These are phyloP conservation scores for Agrocybe chaxingu DNA, from an alignment of 768 basidiomycete genomes.

Conservation along the genomic window DNA sequence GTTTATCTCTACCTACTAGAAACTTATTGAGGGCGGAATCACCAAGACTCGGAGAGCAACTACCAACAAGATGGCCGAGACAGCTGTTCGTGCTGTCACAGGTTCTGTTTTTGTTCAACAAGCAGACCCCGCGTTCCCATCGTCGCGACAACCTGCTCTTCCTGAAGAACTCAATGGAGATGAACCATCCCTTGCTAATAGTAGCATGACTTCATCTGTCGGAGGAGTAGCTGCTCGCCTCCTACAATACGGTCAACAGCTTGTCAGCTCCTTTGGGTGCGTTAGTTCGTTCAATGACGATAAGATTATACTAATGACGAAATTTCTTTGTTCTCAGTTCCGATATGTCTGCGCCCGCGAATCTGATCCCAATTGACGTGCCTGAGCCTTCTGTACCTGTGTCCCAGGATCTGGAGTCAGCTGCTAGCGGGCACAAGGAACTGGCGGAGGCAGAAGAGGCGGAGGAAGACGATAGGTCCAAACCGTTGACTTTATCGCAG, in stretches of 20 bases:
- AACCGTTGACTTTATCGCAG: slow-evolving; percentile 18
- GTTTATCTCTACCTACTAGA: slow-evolving; percentile 12
- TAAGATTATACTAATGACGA: slow-evolving; percentile 5
- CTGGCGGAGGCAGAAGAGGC: not conserved
- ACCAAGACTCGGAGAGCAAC: slow-evolving; percentile 16
- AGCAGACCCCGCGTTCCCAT: slow-evolving; percentile 8
- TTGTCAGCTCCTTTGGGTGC: slow-evolving; percentile 42
- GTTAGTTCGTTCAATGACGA: slow-evolving; percentile 19
- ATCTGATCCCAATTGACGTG: not conserved
- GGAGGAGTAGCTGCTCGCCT: slow-evolving; percentile 44
- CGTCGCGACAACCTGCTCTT: slow-evolving; percentile 4
- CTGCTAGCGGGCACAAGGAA: not conserved
- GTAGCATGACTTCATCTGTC: slow-evolving; percentile 26
- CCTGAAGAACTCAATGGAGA: slow-evolving; percentile 15
- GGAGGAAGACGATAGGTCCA: slow-evolving; percentile 9
- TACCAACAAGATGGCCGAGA: slow-evolving; percentile 3
- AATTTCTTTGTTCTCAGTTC: slow-evolving; percentile 11
- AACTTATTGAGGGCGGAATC: slow-evolving; percentile 25
- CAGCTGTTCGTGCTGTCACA: not conserved
- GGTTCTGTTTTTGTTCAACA: slow-evolving; percentile 1
- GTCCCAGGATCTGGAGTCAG: too few relatives aligned
- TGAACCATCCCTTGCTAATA: slow-evolving; percentile 10
- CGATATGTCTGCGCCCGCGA: not conserved
- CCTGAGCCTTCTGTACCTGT: too few relatives aligned
- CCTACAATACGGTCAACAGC: slow-evolving; percentile 45